Evolutionary conservation across 2,329 filamentous ascomycete genomes (phyloP), one percentile per base, ranked within the genome.

Genomic region (Talaromyces pinophilus): DNA sequence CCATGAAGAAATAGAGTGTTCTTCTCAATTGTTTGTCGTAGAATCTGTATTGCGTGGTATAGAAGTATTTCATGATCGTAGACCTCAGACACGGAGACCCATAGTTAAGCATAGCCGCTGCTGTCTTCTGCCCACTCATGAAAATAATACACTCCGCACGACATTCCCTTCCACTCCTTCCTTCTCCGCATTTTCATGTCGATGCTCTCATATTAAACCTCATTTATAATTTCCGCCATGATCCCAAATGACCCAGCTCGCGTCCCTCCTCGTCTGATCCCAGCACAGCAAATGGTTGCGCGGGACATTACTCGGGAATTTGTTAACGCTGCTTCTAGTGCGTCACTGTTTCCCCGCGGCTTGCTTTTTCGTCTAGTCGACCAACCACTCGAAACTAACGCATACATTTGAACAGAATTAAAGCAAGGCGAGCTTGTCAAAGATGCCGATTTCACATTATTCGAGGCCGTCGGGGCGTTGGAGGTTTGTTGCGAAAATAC

Each of bases 381-480:
- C 48, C 57, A 57, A 5, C 42, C 50, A 6, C 33, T 40, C 48
- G 5, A 44, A 59, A 22, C 59, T 67, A 46, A 63, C 44, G 7
- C 30, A 33, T 33, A 33, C 30, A 30, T 38, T 38, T 10, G 55
- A 46, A 22, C 68, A 96, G 93, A 87, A 68, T 82, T 98, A 66
- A 80, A 86, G 57, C 88, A 91, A 7, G 95, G 95, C 38, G 88
- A 96, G 71, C 85, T 99, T 2, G 85, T 98, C 69, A 97, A 97
- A 81, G 93, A 98, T 92, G 92, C 91, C 54, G 88, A 88, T 76
- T 98, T 99, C 74, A 96, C 93, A 1, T 85, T 99, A 4, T 97
- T 97, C 72, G 95, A 98, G 80, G 90, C 93, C 59, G 95, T 99
- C 71, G 92, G 92, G 67, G 87, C 87, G 69, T 80, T 90, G 67